Evolutionary conservation across 305 asterid species (phyloP), one percentile per base, ranked within the genome.

Genomic region (Solanum hybrid): DNA sequence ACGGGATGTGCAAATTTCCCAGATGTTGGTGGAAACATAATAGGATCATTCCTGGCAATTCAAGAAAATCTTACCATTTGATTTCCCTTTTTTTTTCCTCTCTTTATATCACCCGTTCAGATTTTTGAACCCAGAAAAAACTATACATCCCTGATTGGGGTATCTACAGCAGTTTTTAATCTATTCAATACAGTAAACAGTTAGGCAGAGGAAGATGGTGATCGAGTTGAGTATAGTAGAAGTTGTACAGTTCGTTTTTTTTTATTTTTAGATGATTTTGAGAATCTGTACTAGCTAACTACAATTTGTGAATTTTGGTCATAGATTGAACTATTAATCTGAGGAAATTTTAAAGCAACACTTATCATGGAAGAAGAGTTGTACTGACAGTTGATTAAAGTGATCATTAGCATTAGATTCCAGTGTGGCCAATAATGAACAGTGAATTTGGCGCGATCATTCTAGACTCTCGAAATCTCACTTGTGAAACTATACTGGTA

Each of bases 11-110:
- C 95, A 90, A 94, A 94, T 24, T 97, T 96, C 91, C 99, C 99
- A 5, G 99, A 97, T 87, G 98, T 96, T 37, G 99, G 99, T 56
- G 99, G 99, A 10, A 94, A 89, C 92, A 96, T 96, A 29, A 92
- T 95, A 22, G 99, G 99, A 66, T 96, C 99, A 0, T 96, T 96
- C 89, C 91, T 96, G 35, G 99, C 96, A 73, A 95, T 96, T 91
- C 99, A 96, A 88, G 99, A 97, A 91, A 97, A 97, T 36, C 96
- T 97, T 60, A 97, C 99, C 38, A 97, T 97, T 79, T 97, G 89
- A 85, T 64, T 56, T 37, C 3, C 42, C 46, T 20, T 66, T 64
- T 60, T 66, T 35, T 4, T n/a, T 14, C 24, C 2, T 7, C 4
- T 29, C 71, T 7, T 20, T 4, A 29, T 22, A 38, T 60, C 26